Percentiles rank a stretch among this genome's conserved stretches.
Evolutionary conservation across 306 rosid species (phyloP).

Genomic region (Sphenostylis stenocarpa): DNA sequence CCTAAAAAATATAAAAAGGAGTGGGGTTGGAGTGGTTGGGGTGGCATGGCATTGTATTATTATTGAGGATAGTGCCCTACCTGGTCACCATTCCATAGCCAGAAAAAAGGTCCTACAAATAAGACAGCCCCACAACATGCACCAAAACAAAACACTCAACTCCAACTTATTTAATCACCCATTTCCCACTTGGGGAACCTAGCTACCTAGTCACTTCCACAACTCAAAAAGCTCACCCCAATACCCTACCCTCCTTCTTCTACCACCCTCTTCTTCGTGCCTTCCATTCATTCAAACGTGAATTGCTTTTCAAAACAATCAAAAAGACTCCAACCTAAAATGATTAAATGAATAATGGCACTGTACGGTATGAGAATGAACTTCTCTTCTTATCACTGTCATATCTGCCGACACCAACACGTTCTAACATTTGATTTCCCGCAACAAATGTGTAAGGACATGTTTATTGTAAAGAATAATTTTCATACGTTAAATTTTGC

Average conservation of each 20-base stretch:
- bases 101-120: constrained; percentile 36
- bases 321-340: neutral
- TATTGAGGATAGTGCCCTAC: constrained; percentile 51
- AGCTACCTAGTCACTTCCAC: neutral
- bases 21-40: constrained; percentile 27
- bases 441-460: neutral
- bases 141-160: constrained; percentile 19
- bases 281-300: neutral
- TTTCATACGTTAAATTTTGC: neutral
- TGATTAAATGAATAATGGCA: neutral
- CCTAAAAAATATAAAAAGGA: constrained; percentile 15
- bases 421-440: neutral
- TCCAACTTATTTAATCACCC: constrained; percentile 33
- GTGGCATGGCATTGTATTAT: constrained; percentile 34
- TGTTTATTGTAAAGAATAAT: neutral
- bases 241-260: neutral
- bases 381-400: neutral
- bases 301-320: neutral
- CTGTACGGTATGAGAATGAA: neutral
- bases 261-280: neutral
- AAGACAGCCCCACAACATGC: constrained; percentile 52
- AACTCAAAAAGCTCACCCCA: constrained; percentile 8
- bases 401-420: constrained; percentile 25
- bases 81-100: constrained; percentile 69
- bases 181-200: neutral